Conservation (phyloP, 306 rosid genomes). For the Begonia fuchsioides region DNA sequence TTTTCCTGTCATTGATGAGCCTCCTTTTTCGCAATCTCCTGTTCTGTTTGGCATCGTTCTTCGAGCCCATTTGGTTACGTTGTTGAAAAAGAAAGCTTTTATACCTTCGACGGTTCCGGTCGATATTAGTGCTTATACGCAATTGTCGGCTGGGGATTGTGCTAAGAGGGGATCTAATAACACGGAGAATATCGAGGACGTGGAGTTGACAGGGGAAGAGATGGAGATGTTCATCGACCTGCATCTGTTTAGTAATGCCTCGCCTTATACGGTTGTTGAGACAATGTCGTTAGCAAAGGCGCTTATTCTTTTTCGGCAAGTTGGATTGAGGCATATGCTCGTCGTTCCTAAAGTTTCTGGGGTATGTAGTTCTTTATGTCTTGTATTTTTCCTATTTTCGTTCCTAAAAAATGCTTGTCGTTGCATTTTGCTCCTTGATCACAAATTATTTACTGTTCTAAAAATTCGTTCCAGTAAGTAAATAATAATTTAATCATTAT, state of each 20-base stretch:
- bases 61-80: slow-evolving; percentile 57
- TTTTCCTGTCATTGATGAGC: slow-evolving; percentile 77
- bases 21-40: slow-evolving; percentile 43
- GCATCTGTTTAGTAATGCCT: slow-evolving; percentile 79
- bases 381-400: neutral
- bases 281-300: slow-evolving; percentile 92
- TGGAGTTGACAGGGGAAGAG: slow-evolving; percentile 55
- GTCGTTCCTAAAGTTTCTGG: slow-evolving; percentile 68
- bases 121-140: slow-evolving; percentile 14
- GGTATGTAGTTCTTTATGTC: slow-evolving; percentile 35
- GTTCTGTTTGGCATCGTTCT: slow-evolving; percentile 67
- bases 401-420: too few relatives aligned
- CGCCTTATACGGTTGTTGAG: slow-evolving; percentile 85
- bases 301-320: slow-evolving; percentile 56
- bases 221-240: slow-evolving; percentile 75
- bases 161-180: slow-evolving; percentile 52
- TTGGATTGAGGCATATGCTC: slow-evolving; percentile 80
- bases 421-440: too few relatives aligned
- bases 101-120: slow-evolving; percentile 21
- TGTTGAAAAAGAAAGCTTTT: slow-evolving; percentile 71
- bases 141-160: slow-evolving; percentile 51
- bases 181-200: slow-evolving; percentile 36
- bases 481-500: too few relatives aligned
- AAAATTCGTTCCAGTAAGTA: too few relatives aligned
- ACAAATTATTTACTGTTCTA: too few relatives aligned